phyloP scores from a whole-genome alignment of 345 rosid genomes.

The Populus alba region DNA sequence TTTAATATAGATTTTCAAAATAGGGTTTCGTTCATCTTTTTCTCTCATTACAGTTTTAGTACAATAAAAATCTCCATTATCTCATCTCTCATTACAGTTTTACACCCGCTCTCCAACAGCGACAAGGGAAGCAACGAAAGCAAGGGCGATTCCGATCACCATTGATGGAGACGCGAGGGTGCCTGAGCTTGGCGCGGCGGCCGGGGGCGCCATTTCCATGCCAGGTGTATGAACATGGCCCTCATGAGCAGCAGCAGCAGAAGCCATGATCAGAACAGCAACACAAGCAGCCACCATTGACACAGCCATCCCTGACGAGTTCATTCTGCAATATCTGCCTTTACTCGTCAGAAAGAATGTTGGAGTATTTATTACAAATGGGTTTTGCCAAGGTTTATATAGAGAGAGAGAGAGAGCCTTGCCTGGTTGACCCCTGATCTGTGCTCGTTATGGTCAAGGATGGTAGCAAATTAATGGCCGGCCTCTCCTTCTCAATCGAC shows the following conservation, averaged over 20 bases:
- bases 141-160: slow-evolving; percentile 17
- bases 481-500: no score
- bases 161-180: slow-evolving; percentile 16
- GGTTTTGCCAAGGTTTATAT: background rate
- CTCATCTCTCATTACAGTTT: no score
- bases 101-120: slow-evolving; percentile 1
- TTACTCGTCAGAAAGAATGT: no score
- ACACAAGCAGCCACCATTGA: slow-evolving; percentile 18
- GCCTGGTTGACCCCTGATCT: background rate
- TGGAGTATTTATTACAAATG: background rate
- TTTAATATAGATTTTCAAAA: no score
- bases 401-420: background rate
- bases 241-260: slow-evolving; percentile 18
- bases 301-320: slow-evolving; percentile 5
- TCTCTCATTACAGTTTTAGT: no score
- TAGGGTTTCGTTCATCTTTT: no score
- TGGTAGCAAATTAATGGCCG: no score
- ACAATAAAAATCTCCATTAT: no score
- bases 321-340: background rate
- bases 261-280: slow-evolving; percentile 15
- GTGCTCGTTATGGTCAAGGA: background rate
- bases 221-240: background rate
- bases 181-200: background rate
- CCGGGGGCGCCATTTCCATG: background rate
- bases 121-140: slow-evolving; percentile 19